Evolutionary conservation across 768 basidiomycete genomes (phyloP).

Genomic region (Lactarius tabidus): DNA sequence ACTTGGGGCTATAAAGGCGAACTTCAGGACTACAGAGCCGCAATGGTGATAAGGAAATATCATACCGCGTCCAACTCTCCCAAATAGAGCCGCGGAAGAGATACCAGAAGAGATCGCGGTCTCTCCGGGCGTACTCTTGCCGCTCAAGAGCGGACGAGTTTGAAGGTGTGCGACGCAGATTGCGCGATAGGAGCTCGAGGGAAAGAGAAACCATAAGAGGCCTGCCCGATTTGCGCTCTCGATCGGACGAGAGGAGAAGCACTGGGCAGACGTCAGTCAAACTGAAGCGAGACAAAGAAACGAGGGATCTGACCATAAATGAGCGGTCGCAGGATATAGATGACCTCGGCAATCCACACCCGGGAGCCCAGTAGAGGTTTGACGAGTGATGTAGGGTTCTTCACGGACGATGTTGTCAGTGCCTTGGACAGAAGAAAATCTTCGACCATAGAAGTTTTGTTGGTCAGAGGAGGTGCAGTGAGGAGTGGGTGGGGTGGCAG

Average conservation of each 20-base stretch:
- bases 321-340: constrained; percentile 72
- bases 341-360: constrained; percentile 70
- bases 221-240: constrained; percentile 43
- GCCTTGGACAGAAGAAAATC: constrained; percentile 83
- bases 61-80: constrained; percentile 68
- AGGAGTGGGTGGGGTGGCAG: constrained; percentile 63
- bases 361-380: constrained; percentile 54
- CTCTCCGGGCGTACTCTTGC: constrained; percentile 75
- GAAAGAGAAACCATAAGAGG: constrained; percentile 61
- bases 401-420: constrained; percentile 66
- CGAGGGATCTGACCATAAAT: constrained; percentile 57
- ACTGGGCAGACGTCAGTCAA: constrained; percentile 28
- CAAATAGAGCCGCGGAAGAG: constrained; percentile 84
- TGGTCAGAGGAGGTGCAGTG: constrained; percentile 46
- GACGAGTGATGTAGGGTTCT: constrained; percentile 63
- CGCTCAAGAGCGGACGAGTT: constrained; percentile 62
- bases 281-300: background rate
- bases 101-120: constrained; percentile 81
- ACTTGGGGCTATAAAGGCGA: constrained; percentile 54
- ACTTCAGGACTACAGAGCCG: constrained; percentile 8
- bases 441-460: constrained; percentile 58
- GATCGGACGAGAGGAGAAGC: constrained; percentile 40
- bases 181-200: constrained; percentile 72
- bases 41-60: constrained; percentile 8
- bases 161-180: constrained; percentile 63